A percentile compares a stretch with the other conserved stretches of the same genome.
phyloP scores from a whole-genome alignment of 805 yeast species.

The Diddensiella transvaalensis region DNA sequence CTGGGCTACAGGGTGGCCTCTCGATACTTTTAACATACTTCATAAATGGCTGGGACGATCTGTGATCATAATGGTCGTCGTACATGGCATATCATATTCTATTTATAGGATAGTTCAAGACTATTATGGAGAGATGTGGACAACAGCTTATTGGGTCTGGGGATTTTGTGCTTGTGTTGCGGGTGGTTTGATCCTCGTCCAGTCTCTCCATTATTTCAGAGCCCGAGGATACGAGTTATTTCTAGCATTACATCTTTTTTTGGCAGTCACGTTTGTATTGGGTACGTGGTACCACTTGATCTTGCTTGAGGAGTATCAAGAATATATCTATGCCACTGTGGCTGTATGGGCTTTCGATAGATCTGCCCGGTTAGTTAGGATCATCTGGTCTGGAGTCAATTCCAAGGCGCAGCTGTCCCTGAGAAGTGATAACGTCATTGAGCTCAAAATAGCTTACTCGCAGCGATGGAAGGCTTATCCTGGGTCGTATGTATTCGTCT shows the following conservation, averaged over 20 bases:
- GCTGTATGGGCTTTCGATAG: conserved; percentile 73
- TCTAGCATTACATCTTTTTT: conserved; percentile 48
- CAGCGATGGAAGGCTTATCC: conserved; percentile 47
- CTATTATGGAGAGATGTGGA: conserved; percentile 27
- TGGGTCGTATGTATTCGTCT: conserved; percentile 54
- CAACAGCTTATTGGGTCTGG: conserved; percentile 25
- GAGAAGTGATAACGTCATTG: conserved; percentile 22
- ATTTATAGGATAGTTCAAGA: conserved; percentile 41
- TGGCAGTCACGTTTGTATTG: conserved; percentile 52
- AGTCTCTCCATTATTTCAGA: conserved; percentile 50
- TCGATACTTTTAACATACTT: conserved; percentile 54
- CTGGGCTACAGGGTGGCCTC: conserved; percentile 58
- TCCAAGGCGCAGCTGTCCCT: conserved; percentile 13
- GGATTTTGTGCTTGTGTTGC: conserved; percentile 45
- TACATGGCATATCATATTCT: conserved; percentile 58
- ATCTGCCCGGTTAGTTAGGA: conserved; percentile 50
- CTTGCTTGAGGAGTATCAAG: conserved; percentile 9
- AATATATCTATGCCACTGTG: conserved; percentile 48
- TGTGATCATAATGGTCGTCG: conserved; percentile 44
- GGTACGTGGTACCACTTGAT: conserved; percentile 54
- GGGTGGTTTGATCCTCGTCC: conserved; percentile 44
- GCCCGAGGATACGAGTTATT: conserved; percentile 54
- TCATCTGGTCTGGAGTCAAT: conserved; percentile 28
- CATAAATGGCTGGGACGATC: conserved; percentile 64
- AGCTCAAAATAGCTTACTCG: conserved; percentile 38